These are phyloP conservation scores for Leishmania mexicana DNA, from an alignment of 208 protist genomes.

Conservation along the genomic window DNA sequence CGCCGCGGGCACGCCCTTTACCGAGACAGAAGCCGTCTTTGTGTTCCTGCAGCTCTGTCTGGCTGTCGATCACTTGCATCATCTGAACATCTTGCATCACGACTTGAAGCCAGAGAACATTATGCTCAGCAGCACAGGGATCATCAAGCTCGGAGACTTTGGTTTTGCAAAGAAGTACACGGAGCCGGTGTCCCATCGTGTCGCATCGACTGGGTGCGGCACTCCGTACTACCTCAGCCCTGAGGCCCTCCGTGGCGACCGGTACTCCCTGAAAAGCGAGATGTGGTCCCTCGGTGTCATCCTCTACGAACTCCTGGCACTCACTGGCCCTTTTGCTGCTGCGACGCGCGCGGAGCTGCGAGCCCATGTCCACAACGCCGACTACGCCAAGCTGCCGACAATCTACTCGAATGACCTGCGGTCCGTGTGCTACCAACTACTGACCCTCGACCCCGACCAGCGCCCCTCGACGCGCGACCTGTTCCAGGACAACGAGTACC, in stretches of 20 bases:
- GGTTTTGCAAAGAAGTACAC: constrained; percentile 57
- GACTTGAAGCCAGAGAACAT: constrained; percentile 94
- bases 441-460: constrained; percentile 10
- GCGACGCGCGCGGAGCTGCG: constrained; percentile 23
- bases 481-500: constrained; percentile 31
- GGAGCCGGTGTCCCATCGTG: constrained; percentile 38
- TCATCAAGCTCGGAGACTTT: constrained; percentile 86
- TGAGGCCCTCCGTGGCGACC: constrained; percentile 82
- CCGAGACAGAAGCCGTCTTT: constrained; percentile 54
- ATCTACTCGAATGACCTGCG: constrained; percentile 17
- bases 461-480: constrained; percentile 26
- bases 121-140: constrained; percentile 67
- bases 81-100: constrained; percentile 80
- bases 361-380: constrained; percentile 6
- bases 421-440: constrained; percentile 20
- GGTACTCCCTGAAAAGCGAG: constrained; percentile 90
- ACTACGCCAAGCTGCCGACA: constrained; percentile 7
- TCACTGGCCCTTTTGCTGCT: constrained; percentile 70
- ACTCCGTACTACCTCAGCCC: constrained; percentile 91
- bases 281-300: constrained; percentile 86
- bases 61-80: constrained; percentile 79
- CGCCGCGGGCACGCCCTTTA: constrained; percentile 30
- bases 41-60: constrained; percentile 71
- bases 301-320: constrained; percentile 75
- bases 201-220: constrained; percentile 57